Evolutionary conservation across 2,329 filamentous ascomycete species (phyloP).

Genomic region (Cercospora janseana): DNA sequence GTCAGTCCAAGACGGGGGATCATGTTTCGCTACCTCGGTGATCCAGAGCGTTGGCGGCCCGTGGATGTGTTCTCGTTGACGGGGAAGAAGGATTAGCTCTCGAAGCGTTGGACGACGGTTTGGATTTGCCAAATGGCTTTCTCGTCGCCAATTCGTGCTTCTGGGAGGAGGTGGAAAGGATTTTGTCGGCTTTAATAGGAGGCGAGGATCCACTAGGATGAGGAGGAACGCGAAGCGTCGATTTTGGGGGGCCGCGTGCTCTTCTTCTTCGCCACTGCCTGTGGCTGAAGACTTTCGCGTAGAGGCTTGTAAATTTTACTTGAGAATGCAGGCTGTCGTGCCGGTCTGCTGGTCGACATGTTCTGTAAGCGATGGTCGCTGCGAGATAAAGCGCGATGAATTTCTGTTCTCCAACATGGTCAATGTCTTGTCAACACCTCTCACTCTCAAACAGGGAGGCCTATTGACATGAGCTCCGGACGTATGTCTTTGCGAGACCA

Average conservation of each 20-base stretch:
- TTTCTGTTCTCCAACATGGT: too few species aligned
- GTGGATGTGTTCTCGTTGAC: neutral
- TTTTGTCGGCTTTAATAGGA: constrained; percentile 16
- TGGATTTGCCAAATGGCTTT: constrained; percentile 18
- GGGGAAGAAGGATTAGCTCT: constrained; percentile 4
- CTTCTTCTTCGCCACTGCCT: too few species aligned
- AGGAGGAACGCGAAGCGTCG: neutral
- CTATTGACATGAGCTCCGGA: neutral
- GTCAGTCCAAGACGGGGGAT: constrained; percentile 17
- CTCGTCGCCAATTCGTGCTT: constrained; percentile 18
- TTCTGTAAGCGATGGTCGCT: neutral
- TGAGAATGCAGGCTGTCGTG: too few species aligned
- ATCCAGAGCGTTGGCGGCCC: constrained; percentile 13
- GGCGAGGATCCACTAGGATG: neutral
- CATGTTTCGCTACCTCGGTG: neutral
- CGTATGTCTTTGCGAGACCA: neutral
- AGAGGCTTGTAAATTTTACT: too few species aligned
- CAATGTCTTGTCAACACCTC: too few species aligned
- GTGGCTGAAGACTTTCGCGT: neutral
- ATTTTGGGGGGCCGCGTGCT: too few species aligned
- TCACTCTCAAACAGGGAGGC: too few species aligned
- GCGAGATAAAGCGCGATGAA: neutral
- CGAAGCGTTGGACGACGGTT: constrained; percentile 17
- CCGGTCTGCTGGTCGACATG: neutral
- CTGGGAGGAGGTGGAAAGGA: constrained; percentile 11